Percentiles rank a stretch among this genome's conserved stretches.
Evolutionary conservation across 75 land plant genomes (phyloP).

Genomic region (Picea glauca): DNA sequence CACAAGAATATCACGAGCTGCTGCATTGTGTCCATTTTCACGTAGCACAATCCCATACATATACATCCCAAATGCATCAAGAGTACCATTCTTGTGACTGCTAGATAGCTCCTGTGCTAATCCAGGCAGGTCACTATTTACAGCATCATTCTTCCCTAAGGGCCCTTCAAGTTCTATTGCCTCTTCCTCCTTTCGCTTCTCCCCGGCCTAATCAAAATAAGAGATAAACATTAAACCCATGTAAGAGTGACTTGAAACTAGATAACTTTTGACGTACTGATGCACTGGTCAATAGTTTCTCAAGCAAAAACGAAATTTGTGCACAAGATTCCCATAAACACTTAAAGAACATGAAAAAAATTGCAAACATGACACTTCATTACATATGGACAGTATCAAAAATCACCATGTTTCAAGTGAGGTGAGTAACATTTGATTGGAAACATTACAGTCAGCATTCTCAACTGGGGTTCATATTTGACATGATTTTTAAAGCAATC

Average conservation of each 20-base stretch:
- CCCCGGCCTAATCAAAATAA: slow-evolving; percentile 72
- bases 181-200: slow-evolving; percentile 98
- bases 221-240: not conserved
- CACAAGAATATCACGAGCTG: slow-evolving; percentile 67
- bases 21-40: slow-evolving; percentile 72
- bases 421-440: not conserved
- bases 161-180: slow-evolving; percentile 87
- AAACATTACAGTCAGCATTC: not conserved
- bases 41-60: slow-evolving; percentile 84
- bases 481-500: not conserved
- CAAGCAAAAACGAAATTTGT: not conserved
- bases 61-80: slow-evolving; percentile 92
- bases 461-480: not conserved
- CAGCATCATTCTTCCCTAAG: slow-evolving; percentile 68
- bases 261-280: not conserved
- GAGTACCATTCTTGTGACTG: slow-evolving; percentile 39
- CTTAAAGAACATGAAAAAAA: not conserved
- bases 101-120: slow-evolving; percentile 75
- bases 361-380: slow-evolving; percentile 2
- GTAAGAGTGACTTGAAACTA: not conserved
- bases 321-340: not conserved
- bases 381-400: not conserved
- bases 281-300: not conserved
- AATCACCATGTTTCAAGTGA: not conserved
- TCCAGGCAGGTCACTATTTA: slow-evolving; percentile 68